These are phyloP conservation scores for Lindgomyces ingoldianus DNA, from an alignment of 495 filamentous ascomycete genomes.

Conservation along the genomic window DNA sequence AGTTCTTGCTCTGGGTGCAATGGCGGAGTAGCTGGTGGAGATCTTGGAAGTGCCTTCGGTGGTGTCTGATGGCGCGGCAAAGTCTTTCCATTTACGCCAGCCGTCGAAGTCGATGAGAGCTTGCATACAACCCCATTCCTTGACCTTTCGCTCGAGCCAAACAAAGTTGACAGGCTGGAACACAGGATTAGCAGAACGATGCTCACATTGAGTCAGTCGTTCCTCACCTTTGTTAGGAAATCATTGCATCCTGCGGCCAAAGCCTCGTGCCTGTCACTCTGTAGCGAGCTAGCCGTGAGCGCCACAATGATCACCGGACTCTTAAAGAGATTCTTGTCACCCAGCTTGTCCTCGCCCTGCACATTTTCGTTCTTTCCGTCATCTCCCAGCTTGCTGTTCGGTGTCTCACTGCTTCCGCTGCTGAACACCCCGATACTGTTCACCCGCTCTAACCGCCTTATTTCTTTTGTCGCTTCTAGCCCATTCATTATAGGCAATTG, in stretches of 20 bases:
- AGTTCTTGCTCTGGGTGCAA: conserved; percentile 17
- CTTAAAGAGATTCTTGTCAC: conserved; percentile 76
- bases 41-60: conserved; percentile 31
- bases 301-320: conserved; percentile 97
- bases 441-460: conserved; percentile 80
- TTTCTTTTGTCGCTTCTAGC: conserved; percentile 94
- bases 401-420: conserved; percentile 37
- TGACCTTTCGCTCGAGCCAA: conserved; percentile 95
- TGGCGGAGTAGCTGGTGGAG: conserved; percentile 31
- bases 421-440: conserved; percentile 86
- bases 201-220: conserved; percentile 7
- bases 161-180: conserved; percentile 90
- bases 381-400: conserved; percentile 29
- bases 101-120: conserved; percentile 98
- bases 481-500: conserved; percentile 97
- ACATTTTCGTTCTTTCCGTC: conserved; percentile 40
- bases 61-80: conserved; percentile 29
- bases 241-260: conserved; percentile 96
- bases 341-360: conserved; percentile 65
- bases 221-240: conserved; percentile 90
- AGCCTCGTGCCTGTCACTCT: conserved; percentile 92
- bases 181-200: conserved; percentile 21
- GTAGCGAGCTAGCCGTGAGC: conserved; percentile 86
- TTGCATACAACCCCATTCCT: conserved; percentile 99
- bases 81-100: conserved; percentile 96